Evolutionary conservation across 345 rosid species (phyloP).

Genomic region (Heritiera fomes): DNA sequence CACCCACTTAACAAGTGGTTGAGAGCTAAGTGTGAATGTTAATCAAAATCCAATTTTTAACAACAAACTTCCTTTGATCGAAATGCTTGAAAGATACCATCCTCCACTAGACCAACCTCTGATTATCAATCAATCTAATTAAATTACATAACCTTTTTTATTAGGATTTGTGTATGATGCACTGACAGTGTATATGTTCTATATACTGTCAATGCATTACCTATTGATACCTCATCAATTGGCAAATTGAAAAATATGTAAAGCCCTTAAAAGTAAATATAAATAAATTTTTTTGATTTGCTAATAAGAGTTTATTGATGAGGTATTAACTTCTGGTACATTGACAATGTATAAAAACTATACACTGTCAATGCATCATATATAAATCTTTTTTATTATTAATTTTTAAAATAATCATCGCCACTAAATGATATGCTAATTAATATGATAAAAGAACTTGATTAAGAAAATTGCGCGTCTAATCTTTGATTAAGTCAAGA

Average conservation of each 20-base stretch:
- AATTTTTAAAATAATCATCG: background rate
- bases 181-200: too few relatives aligned
- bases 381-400: background rate
- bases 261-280: too few relatives aligned
- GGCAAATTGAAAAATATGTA: too few relatives aligned
- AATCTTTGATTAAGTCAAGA: background rate
- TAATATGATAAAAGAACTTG: background rate
- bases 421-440: constrained; percentile 22
- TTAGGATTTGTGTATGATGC: too few relatives aligned
- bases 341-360: too few relatives aligned
- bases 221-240: too few relatives aligned
- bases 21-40: constrained; percentile 9
- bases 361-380: too few relatives aligned
- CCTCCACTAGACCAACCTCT: background rate
- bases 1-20: constrained; percentile 17
- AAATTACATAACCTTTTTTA: background rate
- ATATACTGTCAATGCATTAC: too few relatives aligned
- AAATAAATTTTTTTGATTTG: too few relatives aligned
- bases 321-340: too few relatives aligned
- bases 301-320: too few relatives aligned
- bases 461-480: background rate
- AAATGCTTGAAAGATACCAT: constrained; percentile 7
- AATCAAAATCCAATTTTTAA: constrained; percentile 14
- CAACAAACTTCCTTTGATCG: constrained; percentile 15
- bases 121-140: background rate